A percentile compares a stretch with the other conserved stretches of the same genome.
These are phyloP conservation scores for Gossypium aridum DNA, from an alignment of 441 rosid genomes.

Conservation along the genomic window DNA sequence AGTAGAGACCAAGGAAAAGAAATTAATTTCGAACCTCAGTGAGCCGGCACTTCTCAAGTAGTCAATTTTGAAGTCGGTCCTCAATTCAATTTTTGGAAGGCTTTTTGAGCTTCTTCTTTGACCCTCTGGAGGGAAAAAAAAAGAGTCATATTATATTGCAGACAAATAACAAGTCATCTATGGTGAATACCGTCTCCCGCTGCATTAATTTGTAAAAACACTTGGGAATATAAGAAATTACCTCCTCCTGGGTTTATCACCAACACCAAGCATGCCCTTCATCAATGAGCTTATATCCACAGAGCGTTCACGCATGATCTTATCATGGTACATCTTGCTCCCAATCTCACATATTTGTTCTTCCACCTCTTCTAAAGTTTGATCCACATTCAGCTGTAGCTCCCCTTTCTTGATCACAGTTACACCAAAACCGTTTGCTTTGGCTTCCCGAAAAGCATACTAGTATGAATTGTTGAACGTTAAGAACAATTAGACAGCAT, in stretches of 20 bases:
- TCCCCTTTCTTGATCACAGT: slow-evolving; percentile 80
- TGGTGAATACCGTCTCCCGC: not conserved
- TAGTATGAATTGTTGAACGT: slow-evolving; percentile 9
- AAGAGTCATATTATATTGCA: not conserved
- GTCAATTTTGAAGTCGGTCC: not conserved
- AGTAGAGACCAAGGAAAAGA: not conserved
- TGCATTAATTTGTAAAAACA: not conserved
- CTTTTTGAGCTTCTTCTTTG: slow-evolving; percentile 32
- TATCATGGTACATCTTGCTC: slow-evolving; percentile 81
- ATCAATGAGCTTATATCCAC: slow-evolving; percentile 69
- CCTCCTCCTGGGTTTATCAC: slow-evolving; percentile 32
- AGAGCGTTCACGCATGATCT: slow-evolving; percentile 64
- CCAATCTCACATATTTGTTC: slow-evolving; percentile 74
- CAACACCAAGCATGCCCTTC: slow-evolving; percentile 62
- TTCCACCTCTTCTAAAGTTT: slow-evolving; percentile 75
- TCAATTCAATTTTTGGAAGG: slow-evolving; percentile 7
- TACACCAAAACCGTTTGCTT: slow-evolving; percentile 72
- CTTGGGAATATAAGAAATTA: slow-evolving; percentile 17
- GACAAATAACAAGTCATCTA: not conserved
- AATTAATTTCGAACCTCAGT: not conserved
- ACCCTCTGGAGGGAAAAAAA: slow-evolving; percentile 24
- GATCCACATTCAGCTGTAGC: slow-evolving; percentile 69
- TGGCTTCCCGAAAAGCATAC: slow-evolving; percentile 88
- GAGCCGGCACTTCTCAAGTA: not conserved
- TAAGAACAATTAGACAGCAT: slow-evolving; percentile 3